Percentiles rank a stretch among this genome's conserved stretches.
Conservation (phyloP, 176 grass and related monocot species). For the Dactylis glomerata region DNA sequence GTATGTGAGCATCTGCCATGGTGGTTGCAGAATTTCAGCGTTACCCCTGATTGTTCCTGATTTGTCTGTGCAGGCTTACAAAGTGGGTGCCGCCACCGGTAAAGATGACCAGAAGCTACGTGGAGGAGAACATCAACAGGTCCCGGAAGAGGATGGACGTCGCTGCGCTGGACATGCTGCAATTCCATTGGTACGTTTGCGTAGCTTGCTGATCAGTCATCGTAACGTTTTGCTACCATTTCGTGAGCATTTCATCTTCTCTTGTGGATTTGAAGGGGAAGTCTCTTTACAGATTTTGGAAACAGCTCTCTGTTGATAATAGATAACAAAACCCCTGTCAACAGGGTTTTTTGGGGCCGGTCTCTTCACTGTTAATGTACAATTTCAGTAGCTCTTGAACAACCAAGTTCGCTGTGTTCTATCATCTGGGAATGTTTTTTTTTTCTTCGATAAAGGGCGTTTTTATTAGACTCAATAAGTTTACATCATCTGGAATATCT, state of each 20-base stretch:
- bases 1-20: not conserved
- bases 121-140: slow-evolving; percentile 75
- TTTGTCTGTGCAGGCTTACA: slow-evolving; percentile 44
- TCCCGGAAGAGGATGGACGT: slow-evolving; percentile 92
- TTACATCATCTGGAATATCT: no score
- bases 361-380: not conserved
- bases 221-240: not conserved
- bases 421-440: not conserved
- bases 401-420: not conserved
- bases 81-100: slow-evolving; percentile 93
- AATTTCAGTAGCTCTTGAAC: not conserved
- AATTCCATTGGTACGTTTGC: slow-evolving; percentile 77
- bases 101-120: slow-evolving; percentile 81
- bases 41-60: not conserved
- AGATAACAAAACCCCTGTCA: not conserved
- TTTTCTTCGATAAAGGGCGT: no score
- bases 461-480: no score
- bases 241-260: not conserved
- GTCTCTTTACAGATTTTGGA: not conserved
- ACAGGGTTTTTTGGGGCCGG: not conserved
- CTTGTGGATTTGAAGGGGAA: not conserved
- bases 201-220: not conserved
- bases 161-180: slow-evolving; percentile 82
- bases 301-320: not conserved
- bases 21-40: not conserved